Evolutionary conservation across 345 rosid species (phyloP).

Genomic region (Psidium guajava): DNA sequence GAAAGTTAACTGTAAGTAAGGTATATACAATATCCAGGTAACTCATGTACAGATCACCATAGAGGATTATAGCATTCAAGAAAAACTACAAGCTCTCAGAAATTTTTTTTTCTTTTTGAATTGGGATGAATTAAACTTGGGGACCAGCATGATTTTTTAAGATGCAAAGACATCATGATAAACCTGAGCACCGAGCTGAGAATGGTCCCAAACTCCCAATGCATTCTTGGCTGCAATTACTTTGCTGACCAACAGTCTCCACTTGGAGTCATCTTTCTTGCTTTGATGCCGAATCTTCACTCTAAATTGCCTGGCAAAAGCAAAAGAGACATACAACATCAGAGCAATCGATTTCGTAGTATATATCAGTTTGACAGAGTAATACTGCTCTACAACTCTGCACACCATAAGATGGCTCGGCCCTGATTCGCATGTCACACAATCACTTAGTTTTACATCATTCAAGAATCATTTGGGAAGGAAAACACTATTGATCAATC

Average conservation of each 20-base stretch:
- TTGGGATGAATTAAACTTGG: neutral
- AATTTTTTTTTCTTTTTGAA: neutral
- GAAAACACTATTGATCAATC: neutral
- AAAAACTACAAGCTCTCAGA: neutral
- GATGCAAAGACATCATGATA: neutral
- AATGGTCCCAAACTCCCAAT: constrained; percentile 45
- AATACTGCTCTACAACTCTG: neutral
- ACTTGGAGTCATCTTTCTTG: constrained; percentile 63
- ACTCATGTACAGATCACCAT: neutral
- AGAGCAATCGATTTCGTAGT: neutral
- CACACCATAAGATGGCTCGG: neutral
- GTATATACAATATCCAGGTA: neutral
- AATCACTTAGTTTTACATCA: neutral
- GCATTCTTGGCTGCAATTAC: constrained; percentile 47
- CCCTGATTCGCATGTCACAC: neutral
- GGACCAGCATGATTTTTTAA: neutral
- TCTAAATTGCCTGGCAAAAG: constrained; percentile 26
- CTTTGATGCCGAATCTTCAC: constrained; percentile 54
- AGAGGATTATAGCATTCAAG: neutral
- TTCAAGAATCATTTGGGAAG: neutral
- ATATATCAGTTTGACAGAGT: neutral
- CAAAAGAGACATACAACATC: neutral
- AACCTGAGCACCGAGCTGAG: constrained; percentile 19
- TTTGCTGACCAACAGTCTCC: constrained; percentile 65
- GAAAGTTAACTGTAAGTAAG: neutral